phyloP scores from a whole-genome alignment of 192 early-diverging fungal species.

The Gaertneriomyces sp. region DNA sequence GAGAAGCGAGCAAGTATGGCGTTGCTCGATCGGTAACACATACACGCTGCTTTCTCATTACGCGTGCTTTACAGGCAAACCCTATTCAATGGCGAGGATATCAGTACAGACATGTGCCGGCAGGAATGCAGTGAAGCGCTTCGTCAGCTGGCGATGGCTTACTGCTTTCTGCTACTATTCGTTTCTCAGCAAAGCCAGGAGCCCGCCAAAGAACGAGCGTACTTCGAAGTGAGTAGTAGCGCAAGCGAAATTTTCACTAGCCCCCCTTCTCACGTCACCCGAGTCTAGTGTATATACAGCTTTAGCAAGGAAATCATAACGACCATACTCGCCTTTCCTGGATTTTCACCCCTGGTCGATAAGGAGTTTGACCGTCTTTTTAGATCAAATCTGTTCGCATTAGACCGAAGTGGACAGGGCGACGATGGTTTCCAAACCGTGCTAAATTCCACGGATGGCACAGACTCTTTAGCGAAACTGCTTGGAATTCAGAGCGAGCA shows the following conservation, averaged over 20 bases:
- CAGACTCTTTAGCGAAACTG: not conserved
- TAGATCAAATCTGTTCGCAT: constrained; percentile 40
- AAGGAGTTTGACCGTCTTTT: constrained; percentile 47
- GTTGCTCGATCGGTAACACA: not conserved
- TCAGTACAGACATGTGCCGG: constrained; percentile 12
- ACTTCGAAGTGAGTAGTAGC: constrained; percentile 40
- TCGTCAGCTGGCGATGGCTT: constrained; percentile 34
- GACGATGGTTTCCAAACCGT: not conserved
- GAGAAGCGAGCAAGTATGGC: constrained; percentile 16
- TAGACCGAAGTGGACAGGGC: constrained; percentile 2
- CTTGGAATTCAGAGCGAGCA: not conserved
- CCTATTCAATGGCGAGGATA: constrained; percentile 14
- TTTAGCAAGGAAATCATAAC: constrained; percentile 38
- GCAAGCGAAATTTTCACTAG: constrained; percentile 4
- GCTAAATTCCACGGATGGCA: too few species aligned
- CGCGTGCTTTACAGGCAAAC: not conserved
- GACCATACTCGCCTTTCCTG: constrained; percentile 22
- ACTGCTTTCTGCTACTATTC: constrained; percentile 49
- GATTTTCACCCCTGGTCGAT: constrained; percentile 26
- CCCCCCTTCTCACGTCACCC: not conserved
- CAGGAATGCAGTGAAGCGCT: constrained; percentile 13
- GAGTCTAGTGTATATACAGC: constrained; percentile 39
- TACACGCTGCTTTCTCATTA: constrained; percentile 1
- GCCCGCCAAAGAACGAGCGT: constrained; percentile 44
- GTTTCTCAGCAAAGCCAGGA: constrained; percentile 24